Evolutionary conservation across 78 protist genomes (phyloP).

Genomic region (Dictyostelium intermedium): DNA sequence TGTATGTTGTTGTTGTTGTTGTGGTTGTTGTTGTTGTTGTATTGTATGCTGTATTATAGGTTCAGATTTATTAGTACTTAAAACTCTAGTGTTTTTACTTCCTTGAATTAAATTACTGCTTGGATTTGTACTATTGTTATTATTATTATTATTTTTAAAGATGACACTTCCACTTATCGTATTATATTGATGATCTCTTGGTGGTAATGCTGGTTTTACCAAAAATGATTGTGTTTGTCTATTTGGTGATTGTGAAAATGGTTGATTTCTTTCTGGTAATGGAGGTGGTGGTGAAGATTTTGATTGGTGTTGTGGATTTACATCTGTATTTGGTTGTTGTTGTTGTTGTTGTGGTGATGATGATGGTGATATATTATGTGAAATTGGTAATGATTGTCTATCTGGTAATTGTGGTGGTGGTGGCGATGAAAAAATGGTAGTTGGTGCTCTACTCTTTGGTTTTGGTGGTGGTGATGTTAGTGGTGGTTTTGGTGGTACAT

Average conservation of each 20-base stretch:
- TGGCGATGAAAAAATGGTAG: neutral
- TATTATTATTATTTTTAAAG: neutral
- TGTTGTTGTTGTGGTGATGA: neutral
- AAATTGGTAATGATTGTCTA: neutral
- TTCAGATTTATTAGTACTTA: neutral
- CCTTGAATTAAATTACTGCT: neutral
- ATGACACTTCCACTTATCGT: neutral
- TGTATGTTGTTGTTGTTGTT: constrained; percentile 11
- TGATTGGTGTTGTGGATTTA: neutral
- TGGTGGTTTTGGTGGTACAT: neutral
- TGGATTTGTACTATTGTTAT: neutral
- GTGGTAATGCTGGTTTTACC: constrained; percentile 5
- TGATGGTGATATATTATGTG: neutral
- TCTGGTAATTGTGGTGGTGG: constrained; percentile 43
- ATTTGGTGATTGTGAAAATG: neutral
- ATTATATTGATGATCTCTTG: neutral
- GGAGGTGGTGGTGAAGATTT: neutral
- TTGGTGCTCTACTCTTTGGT: constrained; percentile 38
- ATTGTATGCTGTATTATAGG: neutral
- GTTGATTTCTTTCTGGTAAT: neutral
- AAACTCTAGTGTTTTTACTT: neutral
- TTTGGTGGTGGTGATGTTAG: constrained; percentile 25
- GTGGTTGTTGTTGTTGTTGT: neutral
- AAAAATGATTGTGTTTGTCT: neutral
- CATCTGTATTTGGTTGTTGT: neutral